Evolutionary conservation across 2,329 filamentous ascomycete genomes (phyloP).

Genomic region (Talaromyces funiculosus): DNA sequence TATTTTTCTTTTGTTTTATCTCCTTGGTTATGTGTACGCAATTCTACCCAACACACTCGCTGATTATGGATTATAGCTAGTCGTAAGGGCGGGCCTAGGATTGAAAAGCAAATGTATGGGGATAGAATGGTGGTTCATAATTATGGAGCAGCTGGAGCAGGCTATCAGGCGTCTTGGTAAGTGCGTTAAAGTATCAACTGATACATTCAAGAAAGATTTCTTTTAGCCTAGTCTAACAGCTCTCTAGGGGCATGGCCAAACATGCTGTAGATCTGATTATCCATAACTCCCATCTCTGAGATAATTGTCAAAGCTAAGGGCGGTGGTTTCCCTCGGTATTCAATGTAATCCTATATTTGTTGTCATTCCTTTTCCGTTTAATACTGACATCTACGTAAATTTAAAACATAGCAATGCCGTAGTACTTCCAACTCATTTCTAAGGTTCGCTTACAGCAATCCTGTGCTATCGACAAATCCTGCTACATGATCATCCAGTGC

Average conservation of each 20-base stretch:
- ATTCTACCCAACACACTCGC: neutral
- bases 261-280: neutral
- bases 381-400: neutral
- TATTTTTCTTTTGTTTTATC: too few relatives aligned
- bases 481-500: neutral
- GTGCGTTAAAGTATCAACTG: neutral
- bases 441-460: neutral
- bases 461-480: neutral
- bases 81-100: neutral
- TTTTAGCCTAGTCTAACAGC: neutral
- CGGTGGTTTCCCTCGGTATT: neutral
- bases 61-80: neutral
- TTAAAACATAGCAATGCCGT: neutral
- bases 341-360: neutral
- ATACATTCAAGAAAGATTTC: too few relatives aligned
- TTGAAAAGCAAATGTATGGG: neutral
- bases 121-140: constrained; percentile 19
- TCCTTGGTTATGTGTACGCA: neutral
- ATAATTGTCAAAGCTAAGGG: neutral
- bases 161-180: constrained; percentile 11
- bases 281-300: neutral
- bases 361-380: neutral
- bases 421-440: neutral
- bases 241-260: constrained; percentile 4
- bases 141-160: constrained; percentile 23